Evolutionary conservation across 306 rosid genomes (phyloP).

Genomic region (Lathyrus aphaca): DNA sequence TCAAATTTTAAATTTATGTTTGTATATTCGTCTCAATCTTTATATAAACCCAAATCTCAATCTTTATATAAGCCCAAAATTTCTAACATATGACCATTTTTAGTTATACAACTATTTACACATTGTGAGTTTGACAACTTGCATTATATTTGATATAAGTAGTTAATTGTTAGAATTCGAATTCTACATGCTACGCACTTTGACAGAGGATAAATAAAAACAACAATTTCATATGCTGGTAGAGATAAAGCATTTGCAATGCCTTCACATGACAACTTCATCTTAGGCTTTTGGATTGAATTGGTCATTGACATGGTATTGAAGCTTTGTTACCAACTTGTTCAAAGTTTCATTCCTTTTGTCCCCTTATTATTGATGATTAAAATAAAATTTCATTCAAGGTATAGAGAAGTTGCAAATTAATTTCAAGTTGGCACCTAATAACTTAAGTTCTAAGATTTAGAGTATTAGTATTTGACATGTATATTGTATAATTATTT

Average conservation of each 20-base stretch:
- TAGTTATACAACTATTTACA: no score
- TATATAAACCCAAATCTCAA: no score
- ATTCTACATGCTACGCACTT: slow-evolving; percentile 15
- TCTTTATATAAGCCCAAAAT: no score
- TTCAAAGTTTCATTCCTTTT: not conserved
- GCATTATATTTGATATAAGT: not conserved
- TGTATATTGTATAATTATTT: not conserved
- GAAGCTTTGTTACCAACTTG: not conserved
- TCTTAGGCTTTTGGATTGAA: not conserved
- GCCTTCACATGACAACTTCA: not conserved
- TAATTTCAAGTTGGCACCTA: slow-evolving; percentile 2
- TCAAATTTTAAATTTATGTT: no score
- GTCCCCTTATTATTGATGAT: slow-evolving; percentile 12
- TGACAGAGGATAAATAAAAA: not conserved
- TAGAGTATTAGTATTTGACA: not conserved
- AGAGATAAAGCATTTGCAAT: not conserved
- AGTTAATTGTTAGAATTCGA: slow-evolving; percentile 29
- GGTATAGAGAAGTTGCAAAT: not conserved
- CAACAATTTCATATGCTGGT: not conserved
- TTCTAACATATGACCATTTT: no score
- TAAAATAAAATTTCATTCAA: not conserved
- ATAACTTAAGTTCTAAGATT: slow-evolving; percentile 1
- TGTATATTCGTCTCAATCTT: no score
- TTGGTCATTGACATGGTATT: not conserved
- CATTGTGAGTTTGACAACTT: no score